These are phyloP conservation scores for Salix koriyanagi DNA, from an alignment of 345 rosid genomes.

Conservation along the genomic window DNA sequence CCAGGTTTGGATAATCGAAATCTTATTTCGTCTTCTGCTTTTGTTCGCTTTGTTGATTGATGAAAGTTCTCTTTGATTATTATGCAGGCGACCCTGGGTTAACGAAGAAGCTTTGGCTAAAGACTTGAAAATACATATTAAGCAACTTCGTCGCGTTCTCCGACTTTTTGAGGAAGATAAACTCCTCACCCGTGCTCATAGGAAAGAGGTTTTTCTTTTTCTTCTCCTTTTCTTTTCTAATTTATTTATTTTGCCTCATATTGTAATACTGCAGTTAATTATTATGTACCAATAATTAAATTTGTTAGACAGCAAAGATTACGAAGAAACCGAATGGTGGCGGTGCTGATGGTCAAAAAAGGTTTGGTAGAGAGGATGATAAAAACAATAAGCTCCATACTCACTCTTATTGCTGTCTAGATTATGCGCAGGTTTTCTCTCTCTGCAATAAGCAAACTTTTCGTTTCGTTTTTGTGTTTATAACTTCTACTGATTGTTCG, in stretches of 20 bases:
- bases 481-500: conserved; percentile 1
- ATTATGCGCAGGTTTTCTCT: conserved; percentile 69
- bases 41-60: neutral
- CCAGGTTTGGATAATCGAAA: conserved; percentile 36
- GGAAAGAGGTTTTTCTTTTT: conserved; percentile 59
- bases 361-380: conserved; percentile 50
- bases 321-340: conserved; percentile 76
- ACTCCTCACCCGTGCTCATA: conserved; percentile 62
- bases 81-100: conserved; percentile 75
- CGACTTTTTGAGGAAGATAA: conserved; percentile 77
- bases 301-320: conserved; percentile 73
- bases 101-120: conserved; percentile 95
- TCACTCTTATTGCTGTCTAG: conserved; percentile 85
- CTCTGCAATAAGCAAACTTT: neutral
- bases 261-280: neutral
- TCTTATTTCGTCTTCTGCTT: neutral
- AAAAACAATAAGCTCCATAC: conserved; percentile 84
- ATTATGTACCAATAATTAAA: neutral
- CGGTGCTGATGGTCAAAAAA: conserved; percentile 42
- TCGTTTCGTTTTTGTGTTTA: too few relatives aligned
- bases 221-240: too few relatives aligned
- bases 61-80: neutral
- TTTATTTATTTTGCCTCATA: too few relatives aligned
- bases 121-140: conserved; percentile 69
- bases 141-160: conserved; percentile 72